Conservation (phyloP, 2,329 filamentous ascomycete genomes). For the Curvularia eragrostidis region DNA sequence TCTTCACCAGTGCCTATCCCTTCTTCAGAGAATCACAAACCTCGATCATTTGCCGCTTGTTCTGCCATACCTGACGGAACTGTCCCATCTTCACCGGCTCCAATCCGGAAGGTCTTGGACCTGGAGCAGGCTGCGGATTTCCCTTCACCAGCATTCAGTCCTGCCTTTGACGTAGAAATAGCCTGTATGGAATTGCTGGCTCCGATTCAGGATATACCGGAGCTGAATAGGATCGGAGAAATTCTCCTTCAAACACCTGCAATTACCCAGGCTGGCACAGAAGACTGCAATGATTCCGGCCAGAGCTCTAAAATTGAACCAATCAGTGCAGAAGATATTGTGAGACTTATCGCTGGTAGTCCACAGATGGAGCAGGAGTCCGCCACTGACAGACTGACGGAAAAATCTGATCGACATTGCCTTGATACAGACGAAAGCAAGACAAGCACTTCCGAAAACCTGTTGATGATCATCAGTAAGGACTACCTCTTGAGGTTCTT, state of each 20-base stretch:
- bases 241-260: background rate
- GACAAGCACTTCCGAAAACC: background rate
- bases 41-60: conserved; percentile 1
- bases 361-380: background rate
- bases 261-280: conserved; percentile 9
- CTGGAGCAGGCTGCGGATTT: conserved; percentile 18
- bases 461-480: conserved; percentile 4
- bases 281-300: background rate
- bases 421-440: background rate
- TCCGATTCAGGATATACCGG: conserved; percentile 31
- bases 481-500: conserved; percentile 2
- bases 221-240: conserved; percentile 18
- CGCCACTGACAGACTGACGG: background rate
- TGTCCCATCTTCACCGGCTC: conserved; percentile 38
- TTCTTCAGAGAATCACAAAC: conserved; percentile 14
- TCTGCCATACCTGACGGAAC: conserved; percentile 31
- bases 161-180: background rate
- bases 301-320: background rate
- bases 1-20: conserved; percentile 43
- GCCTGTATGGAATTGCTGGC: conserved; percentile 19
- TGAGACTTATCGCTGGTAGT: background rate
- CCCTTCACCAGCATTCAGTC: conserved; percentile 9
- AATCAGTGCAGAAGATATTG: background rate
- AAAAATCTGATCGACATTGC: background rate
- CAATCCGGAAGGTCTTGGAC: conserved; percentile 32